Evolutionary conservation across 2,329 filamentous ascomycete genomes (phyloP).

Genomic region (Aspergillus sp.): DNA sequence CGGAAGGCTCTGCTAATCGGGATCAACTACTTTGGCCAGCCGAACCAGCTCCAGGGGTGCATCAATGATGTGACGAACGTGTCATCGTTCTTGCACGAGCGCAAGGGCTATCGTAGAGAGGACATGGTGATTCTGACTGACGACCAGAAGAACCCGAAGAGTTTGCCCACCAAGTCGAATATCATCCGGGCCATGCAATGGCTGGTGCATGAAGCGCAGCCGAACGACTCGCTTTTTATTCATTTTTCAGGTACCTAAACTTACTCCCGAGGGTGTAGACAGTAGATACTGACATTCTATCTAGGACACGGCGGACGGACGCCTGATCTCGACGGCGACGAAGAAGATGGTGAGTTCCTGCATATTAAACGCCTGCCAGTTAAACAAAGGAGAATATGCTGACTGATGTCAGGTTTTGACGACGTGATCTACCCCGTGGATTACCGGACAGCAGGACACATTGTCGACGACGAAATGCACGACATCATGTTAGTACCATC

Average conservation of each 20-base stretch:
- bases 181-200: conserved; percentile 96
- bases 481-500: conserved; percentile 55
- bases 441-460: conserved; percentile 66
- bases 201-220: conserved; percentile 90
- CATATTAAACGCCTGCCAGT: too few relatives aligned
- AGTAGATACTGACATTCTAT: background rate
- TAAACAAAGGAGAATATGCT: background rate
- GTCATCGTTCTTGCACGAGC: conserved; percentile 80
- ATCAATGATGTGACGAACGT: conserved; percentile 98
- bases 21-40: conserved; percentile 94
- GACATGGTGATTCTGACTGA: conserved; percentile 98
- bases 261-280: background rate
- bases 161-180: conserved; percentile 91
- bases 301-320: conserved; percentile 73
- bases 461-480: conserved; percentile 78
- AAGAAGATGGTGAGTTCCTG: conserved; percentile 59
- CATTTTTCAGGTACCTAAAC: conserved; percentile 79
- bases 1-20: conserved; percentile 88
- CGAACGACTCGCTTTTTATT: conserved; percentile 94
- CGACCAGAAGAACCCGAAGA: conserved; percentile 96
- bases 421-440: conserved; percentile 79
- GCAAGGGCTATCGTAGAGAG: conserved; percentile 87
- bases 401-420: conserved; percentile 54
- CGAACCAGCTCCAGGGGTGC: conserved; percentile 83
- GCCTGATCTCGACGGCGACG: conserved; percentile 70